Evolutionary conservation across 495 filamentous ascomycete genomes (phyloP), one percentile per base, ranked within the genome.

Genomic region (Hypoxylon lenormandii): DNA sequence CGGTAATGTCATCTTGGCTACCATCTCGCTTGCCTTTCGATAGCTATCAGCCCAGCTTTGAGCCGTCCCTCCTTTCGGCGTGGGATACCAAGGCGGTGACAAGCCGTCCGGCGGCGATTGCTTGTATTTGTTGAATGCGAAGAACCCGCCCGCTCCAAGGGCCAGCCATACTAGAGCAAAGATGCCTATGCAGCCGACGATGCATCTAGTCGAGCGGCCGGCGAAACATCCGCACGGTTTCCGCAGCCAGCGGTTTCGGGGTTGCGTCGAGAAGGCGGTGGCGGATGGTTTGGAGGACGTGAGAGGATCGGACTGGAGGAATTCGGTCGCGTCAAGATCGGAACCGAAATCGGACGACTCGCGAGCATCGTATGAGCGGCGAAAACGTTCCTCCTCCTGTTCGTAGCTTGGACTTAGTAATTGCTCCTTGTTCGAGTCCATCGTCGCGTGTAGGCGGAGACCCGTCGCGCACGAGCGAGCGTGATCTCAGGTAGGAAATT

Each of bases 81-180:
- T 81, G 1, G 93, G 93, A 74, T 96, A 97, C 88, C 91, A 97
- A 0, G 93, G 89, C 12, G 90, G 89, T 5, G 90, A 87, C 58
- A 83, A 75, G 15, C 78, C 86, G 64, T 86, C 82, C 1, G 72
- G 64, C 0, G 84, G 83, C 38, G 80, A 73, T 7, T 79, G 60
- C 48, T 73, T 70, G 33, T 76, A 78, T 58, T 81, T 81, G 65
- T 79, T 79, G 71, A 79, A 83, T 4, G 75, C 75, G 18, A 81
- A 80, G 37, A 72, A 76, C 3, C 80, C 80, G 7, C 77, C 76
- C 4, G 74, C 75, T 15, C 70, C 72, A 4, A 84, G 69, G 8
- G 79, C 28, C 5, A 80, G 36, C 75, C 76, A 78, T 16, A 77
- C 37, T 21, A 69, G 61, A 1, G 66, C 62, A n/a, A 78, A 60